phyloP scores from a whole-genome alignment of 1,284 basidiomycete species.

The Puccinia horiana region DNA sequence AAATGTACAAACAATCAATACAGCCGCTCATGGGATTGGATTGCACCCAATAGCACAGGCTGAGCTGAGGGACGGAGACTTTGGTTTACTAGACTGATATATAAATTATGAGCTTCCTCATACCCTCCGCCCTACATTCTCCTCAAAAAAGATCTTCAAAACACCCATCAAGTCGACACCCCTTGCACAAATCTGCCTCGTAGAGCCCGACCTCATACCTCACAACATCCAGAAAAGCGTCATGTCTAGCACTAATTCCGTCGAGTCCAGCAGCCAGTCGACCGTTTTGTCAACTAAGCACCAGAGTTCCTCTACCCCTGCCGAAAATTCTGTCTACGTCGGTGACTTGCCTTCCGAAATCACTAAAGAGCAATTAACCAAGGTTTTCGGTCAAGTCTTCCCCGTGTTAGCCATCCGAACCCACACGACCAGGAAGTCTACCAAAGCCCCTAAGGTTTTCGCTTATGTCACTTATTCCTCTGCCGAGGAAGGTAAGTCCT shows the following conservation, averaged over 20 bases:
- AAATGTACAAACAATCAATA: no score
- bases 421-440: neutral
- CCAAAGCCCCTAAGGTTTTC: neutral
- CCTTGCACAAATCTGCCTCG: neutral
- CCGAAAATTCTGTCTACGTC: constrained; percentile 22
- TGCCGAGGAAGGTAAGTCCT: constrained; percentile 16
- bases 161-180: neutral
- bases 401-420: neutral
- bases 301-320: neutral
- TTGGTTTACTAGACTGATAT: neutral
- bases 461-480: constrained; percentile 22
- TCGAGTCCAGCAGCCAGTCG: neutral
- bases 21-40: no score
- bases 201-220: neutral
- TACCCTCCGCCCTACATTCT: neutral
- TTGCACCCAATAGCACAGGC: no score
- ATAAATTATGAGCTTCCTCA: neutral
- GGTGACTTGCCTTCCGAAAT: constrained; percentile 9
- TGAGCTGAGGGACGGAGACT: no score
- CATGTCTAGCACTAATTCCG: neutral
- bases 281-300: neutral
- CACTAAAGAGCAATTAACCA: neutral
- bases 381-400: constrained; percentile 9
- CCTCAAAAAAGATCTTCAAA: neutral
- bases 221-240: neutral